Base-by-base conservation (phyloP, 345 rosid species). In the Capsella bursapastoris region DNA sequence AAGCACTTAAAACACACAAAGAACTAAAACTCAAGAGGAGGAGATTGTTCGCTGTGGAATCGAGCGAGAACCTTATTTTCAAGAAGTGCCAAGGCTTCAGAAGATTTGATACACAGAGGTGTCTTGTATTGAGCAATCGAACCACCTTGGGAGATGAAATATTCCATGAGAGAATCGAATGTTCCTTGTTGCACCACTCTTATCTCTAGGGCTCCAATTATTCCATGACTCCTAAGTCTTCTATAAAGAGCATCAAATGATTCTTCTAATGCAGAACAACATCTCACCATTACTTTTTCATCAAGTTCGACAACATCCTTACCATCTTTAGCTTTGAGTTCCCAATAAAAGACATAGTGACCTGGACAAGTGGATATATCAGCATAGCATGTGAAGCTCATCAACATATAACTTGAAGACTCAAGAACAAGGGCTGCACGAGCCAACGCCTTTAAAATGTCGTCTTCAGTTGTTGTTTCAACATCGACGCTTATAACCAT, bases 51-150 rank as follows among this genome's bases (percentile, higher is more conserved):
- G 6, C 53, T 72, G 61, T 5, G 40, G 25, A 63, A 63, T 9
- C 31, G 40, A 62, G 55, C 51, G 32, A 63, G 11, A 29, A 73
- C 70, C 14, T 32, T 29, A 0, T 4, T n/a, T 4, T 73, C 64
- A 8, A 73, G 61, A 41, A 64, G 28, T 5, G 50, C 74, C 6
- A 68, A 48, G 4, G 84, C 83, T 28, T 78, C 80, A 27, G 67
- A 57, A 7, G 88, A 84, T 15, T 82, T 81, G 72, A 88, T 85
- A 70, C 87, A 86, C 44, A 87, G 75, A 0, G 96, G 91, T 13
- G 87, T 84, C 80, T 88, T 90, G 84, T 90, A 90, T 44, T 90
- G 96, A 64, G 77, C 77, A 16, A 83, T 77, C 0, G 88, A 87
- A 28, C 82, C 87, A 3, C 91, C 93, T 41, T 69, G 74, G 3